Base-by-base conservation (phyloP, 2,329 filamentous ascomycete species). In the Hypomyces rosellus region DNA sequence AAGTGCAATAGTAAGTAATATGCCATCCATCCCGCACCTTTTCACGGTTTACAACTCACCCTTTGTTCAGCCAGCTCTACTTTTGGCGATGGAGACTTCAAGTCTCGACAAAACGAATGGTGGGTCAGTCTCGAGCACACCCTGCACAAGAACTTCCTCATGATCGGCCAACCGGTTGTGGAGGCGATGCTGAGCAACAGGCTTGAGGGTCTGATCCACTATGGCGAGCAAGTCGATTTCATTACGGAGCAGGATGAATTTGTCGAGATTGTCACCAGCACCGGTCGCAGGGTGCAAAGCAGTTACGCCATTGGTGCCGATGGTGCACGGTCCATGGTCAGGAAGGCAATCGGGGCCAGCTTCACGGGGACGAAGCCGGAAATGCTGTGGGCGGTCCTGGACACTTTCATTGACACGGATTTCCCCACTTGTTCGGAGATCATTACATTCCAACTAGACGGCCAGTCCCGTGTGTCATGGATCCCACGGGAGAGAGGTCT, bases 161-260 rank as follows among this genome's bases (percentile, higher is more conserved):
- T 76, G 73, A 70, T 76, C 46, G 73, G 74, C 5, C 74, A 76
- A 53, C 69, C 74, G 1, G 69, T 69, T 9, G 65, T 76, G 0
- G 74, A 76, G 55, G 57, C 61, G 4, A 59, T 67, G 1, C 60
- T 76, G n/a, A 56, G 61, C n/a, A 54, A 53, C 1, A 61, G 64
- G 7, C 62, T 76, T 0, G 61, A 62, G 0, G 57, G 61, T 11
- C 14, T 41, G 0, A 61, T 75, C 5, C 57, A 62, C 43, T 74
- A 74, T 51, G 58, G 61, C 14, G 70, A 74, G 39, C 63, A 63
- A 2, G 71, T 71, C 3, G 54, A 57, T 1, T 61, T 55, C 2
- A 62, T 89, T 77, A 1, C 81, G 77, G 40, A 89, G 68, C 41
- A 85, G 72, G 12, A 76, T 65, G 37, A 84, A 67, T 3, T 74